Conservation (phyloP, 768 basidiomycete species). For the Auriscalpium orientale region DNA sequence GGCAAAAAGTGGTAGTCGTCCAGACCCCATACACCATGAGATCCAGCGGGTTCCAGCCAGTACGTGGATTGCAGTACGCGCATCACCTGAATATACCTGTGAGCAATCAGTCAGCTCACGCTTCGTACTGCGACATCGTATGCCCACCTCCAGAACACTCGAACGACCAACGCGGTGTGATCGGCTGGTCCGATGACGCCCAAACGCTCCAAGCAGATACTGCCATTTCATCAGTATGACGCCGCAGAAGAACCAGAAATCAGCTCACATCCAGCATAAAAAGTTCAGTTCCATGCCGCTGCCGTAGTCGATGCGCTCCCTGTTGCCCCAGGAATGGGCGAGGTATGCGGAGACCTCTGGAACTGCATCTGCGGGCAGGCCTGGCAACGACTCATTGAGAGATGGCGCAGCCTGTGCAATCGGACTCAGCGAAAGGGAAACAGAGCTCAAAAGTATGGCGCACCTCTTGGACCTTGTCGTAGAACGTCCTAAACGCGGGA, state of each 20-base stretch:
- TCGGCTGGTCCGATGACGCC: constrained; percentile 58
- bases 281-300: constrained; percentile 99
- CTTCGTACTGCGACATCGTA: neutral
- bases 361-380: constrained; percentile 48
- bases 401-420: constrained; percentile 2
- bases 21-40: constrained; percentile 96
- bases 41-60: constrained; percentile 98
- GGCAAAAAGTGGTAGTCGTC: constrained; percentile 97
- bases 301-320: constrained; percentile 94
- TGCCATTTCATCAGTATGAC: constrained; percentile 24
- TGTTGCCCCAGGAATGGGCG: constrained; percentile 84
- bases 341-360: constrained; percentile 78
- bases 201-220: constrained; percentile 73
- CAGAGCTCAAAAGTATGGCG: constrained; percentile 8
- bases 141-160: constrained; percentile 78
- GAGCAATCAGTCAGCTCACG: neutral
- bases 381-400: constrained; percentile 53
- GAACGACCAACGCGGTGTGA: constrained; percentile 66
- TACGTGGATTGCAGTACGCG: constrained; percentile 85
- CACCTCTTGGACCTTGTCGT: constrained; percentile 74
- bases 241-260: neutral
- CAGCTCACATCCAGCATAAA: constrained; percentile 85
- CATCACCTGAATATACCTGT: constrained; percentile 71
- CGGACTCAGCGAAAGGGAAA: neutral
- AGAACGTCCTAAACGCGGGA: constrained; percentile 90